A percentile compares a stretch with the other conserved stretches of the same genome.
Conservation (phyloP, 176 grass and related monocot genomes). For the Zoysia japonica region DNA sequence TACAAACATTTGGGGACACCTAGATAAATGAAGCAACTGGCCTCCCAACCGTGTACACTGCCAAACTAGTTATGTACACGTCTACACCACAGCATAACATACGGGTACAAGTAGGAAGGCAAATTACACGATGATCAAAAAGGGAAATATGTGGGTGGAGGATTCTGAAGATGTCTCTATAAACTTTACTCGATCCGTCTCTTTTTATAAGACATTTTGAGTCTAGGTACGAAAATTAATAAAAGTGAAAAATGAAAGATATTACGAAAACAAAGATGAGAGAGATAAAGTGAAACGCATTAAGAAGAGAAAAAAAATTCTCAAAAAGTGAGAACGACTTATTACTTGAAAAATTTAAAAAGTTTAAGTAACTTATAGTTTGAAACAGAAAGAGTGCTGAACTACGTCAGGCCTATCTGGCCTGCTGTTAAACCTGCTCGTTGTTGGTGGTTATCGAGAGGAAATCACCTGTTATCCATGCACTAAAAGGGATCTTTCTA, state of each 20-base stretch:
- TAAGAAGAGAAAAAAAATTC: too few relatives aligned
- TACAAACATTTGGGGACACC: conserved; percentile 53
- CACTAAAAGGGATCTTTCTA: conserved; percentile 54
- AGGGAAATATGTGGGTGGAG: conserved; percentile 1
- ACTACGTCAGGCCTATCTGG: conserved; percentile 30
- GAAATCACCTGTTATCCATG: conserved; percentile 56
- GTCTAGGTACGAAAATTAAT: too few relatives aligned
- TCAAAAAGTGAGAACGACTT: too few relatives aligned
- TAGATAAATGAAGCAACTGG: conserved; percentile 44
- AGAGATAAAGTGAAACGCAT: too few relatives aligned
- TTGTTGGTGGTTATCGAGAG: conserved; percentile 48
- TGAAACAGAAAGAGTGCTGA: not conserved
- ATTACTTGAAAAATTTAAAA: too few relatives aligned
- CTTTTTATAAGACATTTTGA: too few relatives aligned
- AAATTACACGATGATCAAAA: conserved; percentile 41
- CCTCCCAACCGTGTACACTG: conserved; percentile 44
- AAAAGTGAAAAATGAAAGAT: too few relatives aligned
- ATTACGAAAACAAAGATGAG: too few relatives aligned
- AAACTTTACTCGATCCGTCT: conserved; percentile 18
- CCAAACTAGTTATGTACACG: conserved; percentile 61
- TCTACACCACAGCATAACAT: conserved; percentile 19
- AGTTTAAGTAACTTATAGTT: too few relatives aligned
- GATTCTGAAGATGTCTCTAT: conserved; percentile 49
- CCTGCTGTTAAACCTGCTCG: conserved; percentile 55
- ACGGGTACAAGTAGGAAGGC: conserved; percentile 40